Evolutionary conservation across 495 filamentous ascomycete genomes (phyloP).

Genomic region (Trichocladium uniseriatum): DNA sequence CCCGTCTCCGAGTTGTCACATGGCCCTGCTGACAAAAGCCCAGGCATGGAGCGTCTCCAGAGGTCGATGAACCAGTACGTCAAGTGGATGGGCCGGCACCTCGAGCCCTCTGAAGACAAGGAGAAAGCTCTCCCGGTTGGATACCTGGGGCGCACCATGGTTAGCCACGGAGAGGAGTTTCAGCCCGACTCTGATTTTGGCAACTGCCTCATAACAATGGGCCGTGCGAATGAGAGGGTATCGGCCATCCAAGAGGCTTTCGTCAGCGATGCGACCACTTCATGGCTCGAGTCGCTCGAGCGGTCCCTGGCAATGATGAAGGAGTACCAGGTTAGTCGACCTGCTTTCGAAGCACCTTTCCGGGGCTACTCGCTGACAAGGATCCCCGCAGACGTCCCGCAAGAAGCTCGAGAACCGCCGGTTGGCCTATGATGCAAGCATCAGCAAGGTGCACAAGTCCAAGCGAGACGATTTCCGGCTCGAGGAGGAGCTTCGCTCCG

Average conservation of each 20-base stretch:
- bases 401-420: constrained; percentile 93
- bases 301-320: constrained; percentile 91
- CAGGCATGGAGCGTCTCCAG: constrained; percentile 88
- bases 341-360: too few species aligned
- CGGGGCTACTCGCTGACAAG: too few species aligned
- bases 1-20: not conserved
- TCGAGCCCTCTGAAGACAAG: constrained; percentile 73
- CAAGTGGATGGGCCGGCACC: constrained; percentile 82
- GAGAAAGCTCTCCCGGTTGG: constrained; percentile 70
- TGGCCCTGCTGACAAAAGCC: constrained; percentile 1
- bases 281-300: constrained; percentile 88
- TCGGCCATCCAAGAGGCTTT: constrained; percentile 82
- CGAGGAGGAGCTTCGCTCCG: constrained; percentile 83
- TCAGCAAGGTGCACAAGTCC: constrained; percentile 84
- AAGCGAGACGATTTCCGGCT: constrained; percentile 89
- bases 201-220: constrained; percentile 73
- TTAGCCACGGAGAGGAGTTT: constrained; percentile 88
- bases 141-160: constrained; percentile 80
- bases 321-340: constrained; percentile 68
- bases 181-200: constrained; percentile 88
- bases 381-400: constrained; percentile 70
- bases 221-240: constrained; percentile 78
- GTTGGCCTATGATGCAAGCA: constrained; percentile 83
- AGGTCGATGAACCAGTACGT: constrained; percentile 81
- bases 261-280: constrained; percentile 67